Base-by-base conservation (phyloP, 345 rosid species). In the Linum lewisii region DNA sequence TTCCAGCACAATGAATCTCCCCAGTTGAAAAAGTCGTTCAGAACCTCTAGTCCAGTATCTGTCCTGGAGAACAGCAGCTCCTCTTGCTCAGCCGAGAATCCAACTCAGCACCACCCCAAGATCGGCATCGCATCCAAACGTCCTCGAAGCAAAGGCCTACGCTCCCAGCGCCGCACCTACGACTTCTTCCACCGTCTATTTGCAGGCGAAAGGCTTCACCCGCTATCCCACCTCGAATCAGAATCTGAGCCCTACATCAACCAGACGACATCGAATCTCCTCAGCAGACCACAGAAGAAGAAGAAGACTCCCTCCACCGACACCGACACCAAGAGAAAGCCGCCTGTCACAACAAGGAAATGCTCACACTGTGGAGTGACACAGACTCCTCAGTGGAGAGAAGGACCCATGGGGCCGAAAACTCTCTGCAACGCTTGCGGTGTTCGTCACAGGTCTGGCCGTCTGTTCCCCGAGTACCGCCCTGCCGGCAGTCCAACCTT, bases 61-160 rank as follows among this genome's bases (percentile, higher is more conserved):
- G 88, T 88, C 63, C 85, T 86, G 13, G 96, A 83, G 68, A 84
- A 75, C 72, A 76, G 61, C 69, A 66, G 83, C 68, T 71, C 83
- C 76, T 84, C 88, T 21, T 73, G 72, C 75, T 78, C 67, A 11
- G 60, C 81, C 29, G 82, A 74, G 22, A 88, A 78, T 58, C 62
- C 52, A 5, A 55, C 66, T 58, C 42, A 64, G 59, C 49, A 69
- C n/a, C 51, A 51, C 42, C 68, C 73, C 32, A 72, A 64, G 65
- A 65, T 73, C 42, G 52, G 34, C 56, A 67, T 79, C 56, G 81
- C 73, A 0, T 77, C 76, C 69, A 91, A 81, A 74, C 81, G 96
- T 7, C 60, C 82, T 57, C 86, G 98, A 74, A 86, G 84, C 83
- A 88, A 91, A 79, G 77, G 85, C 42, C 62, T 76, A 34, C 85